These are phyloP conservation scores for Ceratocystis ficicola DNA, from an alignment of 2,329 filamentous ascomycete genomes.

Conservation along the genomic window DNA sequence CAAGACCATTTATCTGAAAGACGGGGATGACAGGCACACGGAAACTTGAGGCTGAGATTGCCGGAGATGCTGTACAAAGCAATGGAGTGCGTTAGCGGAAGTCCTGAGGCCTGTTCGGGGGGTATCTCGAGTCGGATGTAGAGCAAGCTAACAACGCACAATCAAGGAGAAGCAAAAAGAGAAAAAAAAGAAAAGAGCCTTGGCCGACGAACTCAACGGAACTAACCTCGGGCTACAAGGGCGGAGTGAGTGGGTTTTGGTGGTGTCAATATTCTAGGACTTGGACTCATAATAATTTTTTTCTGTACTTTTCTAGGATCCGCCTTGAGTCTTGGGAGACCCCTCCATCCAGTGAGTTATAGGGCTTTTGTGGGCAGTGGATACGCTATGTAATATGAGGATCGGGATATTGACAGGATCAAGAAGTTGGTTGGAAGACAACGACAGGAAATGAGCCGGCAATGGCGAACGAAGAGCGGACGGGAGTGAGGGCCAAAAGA, in stretches of 20 bases:
- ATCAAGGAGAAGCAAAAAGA: neutral
- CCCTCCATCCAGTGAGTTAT: neutral
- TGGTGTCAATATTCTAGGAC: slow-evolving; percentile 5
- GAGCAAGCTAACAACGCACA: neutral
- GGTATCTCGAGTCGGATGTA: slow-evolving; percentile 3
- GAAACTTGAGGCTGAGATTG: slow-evolving; percentile 5
- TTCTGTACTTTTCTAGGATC: slow-evolving; percentile 8
- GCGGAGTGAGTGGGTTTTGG: neutral
- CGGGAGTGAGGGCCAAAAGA: neutral
- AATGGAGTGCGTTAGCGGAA: slow-evolving; percentile 1
- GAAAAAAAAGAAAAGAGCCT: neutral
- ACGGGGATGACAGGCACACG: neutral
- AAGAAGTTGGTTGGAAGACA: neutral
- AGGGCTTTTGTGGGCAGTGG: slow-evolving; percentile 12
- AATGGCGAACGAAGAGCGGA: neutral
- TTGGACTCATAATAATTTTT: slow-evolving; percentile 10
- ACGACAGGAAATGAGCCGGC: neutral
- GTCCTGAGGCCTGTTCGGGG: neutral
- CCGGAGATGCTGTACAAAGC: neutral
- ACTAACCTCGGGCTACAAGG: neutral
- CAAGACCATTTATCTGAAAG: slow-evolving; percentile 9
- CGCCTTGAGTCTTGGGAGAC: neutral
- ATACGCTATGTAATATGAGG: slow-evolving; percentile 12
- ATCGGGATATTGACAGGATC: slow-evolving; percentile 7
- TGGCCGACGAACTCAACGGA: slow-evolving; percentile 5